Base-by-base conservation (phyloP, 2,329 filamentous ascomycete species). In the Colletotrichum lentis region DNA sequence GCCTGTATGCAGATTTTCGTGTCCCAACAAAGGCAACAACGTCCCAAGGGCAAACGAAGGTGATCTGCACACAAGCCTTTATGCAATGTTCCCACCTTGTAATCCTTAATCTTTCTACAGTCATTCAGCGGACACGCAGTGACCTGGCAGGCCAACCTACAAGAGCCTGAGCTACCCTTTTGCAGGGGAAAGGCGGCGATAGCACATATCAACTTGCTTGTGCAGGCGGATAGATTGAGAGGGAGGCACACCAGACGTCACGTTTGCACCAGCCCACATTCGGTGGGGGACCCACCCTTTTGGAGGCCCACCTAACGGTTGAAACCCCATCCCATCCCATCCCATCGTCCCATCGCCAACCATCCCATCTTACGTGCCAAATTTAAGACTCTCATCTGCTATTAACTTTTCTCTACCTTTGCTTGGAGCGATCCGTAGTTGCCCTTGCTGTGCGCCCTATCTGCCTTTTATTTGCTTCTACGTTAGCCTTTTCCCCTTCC, bases 321-420 rank as follows among this genome's bases (percentile, higher is more conserved):
- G 56, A 46, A 44, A 58, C 22, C n/a, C 46, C 14, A n/a, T n/a
- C 27, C 24, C 27, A 12, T 31, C 41, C 57, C 44, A 50, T 60
- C 46, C n/a, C n/a, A n/a, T n/a, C n/a, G n/a, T 31, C 41, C 57
- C 44, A 50, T 60, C 46, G 39, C 37, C 57, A 60, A 60, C 31
- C 16, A 43, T n/a, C 5, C 16, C 14, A 35, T 47, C 22, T 31
- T 35, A 60, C 57, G 46, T 60, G 44, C 44, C 20, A 50, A 50
- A 27, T 37, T 41, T 31, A 5, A 59, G 14, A 27, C 46, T 10
- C 12, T 22, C 7, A 16, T 16, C 35, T 24, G 20, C 37, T 37
- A 35, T 35, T 35, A n/a, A 27, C 57, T 59, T 47, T 58, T 35
- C 39, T 39, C 20, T 50, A 6, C 8, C 20, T 39, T 16, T 50